Base-by-base conservation (phyloP, 2,329 filamentous ascomycete species). In the Cladosporium cucumerinum region DNA sequence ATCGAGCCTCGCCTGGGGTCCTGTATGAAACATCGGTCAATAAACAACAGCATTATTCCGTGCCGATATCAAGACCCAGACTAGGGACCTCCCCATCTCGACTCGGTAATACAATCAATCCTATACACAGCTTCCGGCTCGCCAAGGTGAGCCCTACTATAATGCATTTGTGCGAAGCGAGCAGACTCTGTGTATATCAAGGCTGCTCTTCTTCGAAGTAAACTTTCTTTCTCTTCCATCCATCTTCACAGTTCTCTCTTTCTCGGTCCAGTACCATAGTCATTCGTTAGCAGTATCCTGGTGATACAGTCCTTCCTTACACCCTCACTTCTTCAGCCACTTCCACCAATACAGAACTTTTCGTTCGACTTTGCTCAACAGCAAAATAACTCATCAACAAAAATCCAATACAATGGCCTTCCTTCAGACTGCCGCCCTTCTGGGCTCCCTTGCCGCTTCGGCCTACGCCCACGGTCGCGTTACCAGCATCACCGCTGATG, bases 391-490 rank as follows among this genome's bases (percentile, higher is more conserved):
- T 43, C n/a, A 8, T 43, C 30, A 28, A 39, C 21, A 55, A 62
- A 39, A 55, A 55, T 30, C 16, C 48, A 55, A 30, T 46, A 36
- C 48, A 62, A 74, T 74, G 73, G 71, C 71, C 63, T 63, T 69
- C 67, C 54, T 74, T 59, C 66, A 67, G 63, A 69, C 68, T 61
- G 69, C 69, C 26, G 72, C 72, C 63, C 65, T 72, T 43, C 30
- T 77, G 46, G 72, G 70, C 65, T 67, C 71, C 11, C 60, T 64
- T 28, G 54, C 55, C 61, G 54, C 61, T 25, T 64, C 61, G 28
- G 61, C 55, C 61, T 64, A 57, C 61, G 61, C 61, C 28, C 61
- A 64, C 48, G 61, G 61, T 48, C 61, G 55, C 30, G 61, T 64
- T 30, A 57, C 54, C 30, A 59, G 61, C 51, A 58, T 64, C 61